These are phyloP conservation scores for Aspergillus latus DNA, from an alignment of 2,329 filamentous ascomycete genomes.

Conservation along the genomic window DNA sequence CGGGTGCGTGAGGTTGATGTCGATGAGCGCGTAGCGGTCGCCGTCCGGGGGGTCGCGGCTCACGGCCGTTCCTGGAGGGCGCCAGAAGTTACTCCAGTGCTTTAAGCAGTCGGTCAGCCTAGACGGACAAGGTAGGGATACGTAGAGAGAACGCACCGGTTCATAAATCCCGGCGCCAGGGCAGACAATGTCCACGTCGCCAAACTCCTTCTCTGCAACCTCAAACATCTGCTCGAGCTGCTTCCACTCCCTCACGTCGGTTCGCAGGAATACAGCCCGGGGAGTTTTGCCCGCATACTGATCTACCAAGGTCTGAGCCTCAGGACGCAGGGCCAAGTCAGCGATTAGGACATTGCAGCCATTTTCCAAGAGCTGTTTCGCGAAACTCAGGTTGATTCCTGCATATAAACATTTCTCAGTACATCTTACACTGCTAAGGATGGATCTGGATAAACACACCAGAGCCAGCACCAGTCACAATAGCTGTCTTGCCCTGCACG, in stretches of 20 bases:
- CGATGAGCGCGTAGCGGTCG: constrained; percentile 47
- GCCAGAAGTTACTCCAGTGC: constrained; percentile 53
- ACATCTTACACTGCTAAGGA: not conserved
- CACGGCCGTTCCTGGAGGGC: constrained; percentile 44
- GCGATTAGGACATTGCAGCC: constrained; percentile 50
- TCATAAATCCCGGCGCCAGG: constrained; percentile 49
- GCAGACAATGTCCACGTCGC: constrained; percentile 48
- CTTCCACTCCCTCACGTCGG: constrained; percentile 52
- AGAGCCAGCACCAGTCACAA: constrained; percentile 57
- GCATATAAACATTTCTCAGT: not conserved
- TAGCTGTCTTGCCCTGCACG: constrained; percentile 51
- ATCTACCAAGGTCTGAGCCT: constrained; percentile 44
- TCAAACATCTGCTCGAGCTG: constrained; percentile 53
- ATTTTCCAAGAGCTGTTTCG: constrained; percentile 44
- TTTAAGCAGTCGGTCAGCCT: constrained; percentile 19
- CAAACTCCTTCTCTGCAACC: constrained; percentile 50
- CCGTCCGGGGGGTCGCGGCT: constrained; percentile 44
- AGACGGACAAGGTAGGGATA: not conserved
- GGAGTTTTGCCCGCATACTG: constrained; percentile 32
- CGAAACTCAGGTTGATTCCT: constrained; percentile 51
- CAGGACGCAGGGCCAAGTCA: constrained; percentile 46
- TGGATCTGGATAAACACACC: constrained; percentile 35
- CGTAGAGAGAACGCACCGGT: constrained; percentile 33
- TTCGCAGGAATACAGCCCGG: constrained; percentile 46
- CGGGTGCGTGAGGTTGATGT: constrained; percentile 55